Base-by-base conservation (phyloP, 495 filamentous ascomycete species). In the Aspergillus sparsus region DNA sequence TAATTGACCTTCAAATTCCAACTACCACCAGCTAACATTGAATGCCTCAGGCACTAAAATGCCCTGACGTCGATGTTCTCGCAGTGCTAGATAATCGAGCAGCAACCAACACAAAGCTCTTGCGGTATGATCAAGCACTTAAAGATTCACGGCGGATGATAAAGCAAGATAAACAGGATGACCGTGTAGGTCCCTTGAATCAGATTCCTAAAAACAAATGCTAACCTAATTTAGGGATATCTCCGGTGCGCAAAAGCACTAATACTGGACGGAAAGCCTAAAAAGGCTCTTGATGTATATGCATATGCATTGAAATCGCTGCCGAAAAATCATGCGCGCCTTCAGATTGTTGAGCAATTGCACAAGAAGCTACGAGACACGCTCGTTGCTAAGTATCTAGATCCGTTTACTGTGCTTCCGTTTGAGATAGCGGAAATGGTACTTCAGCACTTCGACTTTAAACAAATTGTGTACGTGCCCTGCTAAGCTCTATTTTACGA, bases 191-290 rank as follows among this genome's bases (percentile, higher is more conserved):
- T n/a, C 34, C 5, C 12, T 50, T 49, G 36, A 55, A 7, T 9
- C 50, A 45, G 35, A 53, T 53, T 1, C 7, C 34, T n/a, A 31
- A 18, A 34, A 12, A 18, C 49, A 50, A 15, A 47, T 50, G 27
- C 44, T 62, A 50, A 13, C 0, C 7, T 32, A 11, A 4, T 12
- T 6, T 36, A 85, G 82, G 87, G 87, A 21, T 89, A 89, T 71
- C 71, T 89, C 11, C 82, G 86, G n/a, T 79, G 82, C 18, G 87
- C 79, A 7, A 85, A 86, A 61, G 72, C 85, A 4, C 76, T 90
- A 6, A 70, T 84, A 15, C 70, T 86, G 46, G 77, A 83, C 62
- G 77, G 77, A 5, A 86, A 80, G 58, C 66, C 71, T 7, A 71
- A 79, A 6, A 77, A 79, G 35, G 87, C 87, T 5, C 61, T 83